Evolutionary conservation across 2,329 filamentous ascomycete species (phyloP), one percentile per base, ranked within the genome.

Genomic region (Xylaria sp.): DNA sequence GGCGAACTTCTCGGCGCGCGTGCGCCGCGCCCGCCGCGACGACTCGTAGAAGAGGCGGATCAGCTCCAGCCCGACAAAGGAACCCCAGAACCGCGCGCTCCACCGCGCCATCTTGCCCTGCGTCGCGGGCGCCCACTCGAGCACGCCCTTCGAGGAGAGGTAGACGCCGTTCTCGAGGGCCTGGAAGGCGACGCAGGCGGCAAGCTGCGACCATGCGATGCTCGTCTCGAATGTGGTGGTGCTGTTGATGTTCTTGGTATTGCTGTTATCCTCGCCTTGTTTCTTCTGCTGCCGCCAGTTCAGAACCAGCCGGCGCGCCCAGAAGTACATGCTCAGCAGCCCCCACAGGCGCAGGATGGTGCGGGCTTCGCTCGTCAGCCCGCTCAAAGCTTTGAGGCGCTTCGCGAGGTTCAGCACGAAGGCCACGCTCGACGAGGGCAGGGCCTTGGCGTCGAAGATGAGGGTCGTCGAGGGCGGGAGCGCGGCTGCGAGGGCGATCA

Each of bases 91-190:
- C 54, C 94, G 86, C 66, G 89, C 90, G 80, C 92, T 94, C 89
- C 91, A 92, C 20, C 90, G 79, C 80, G 88, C 91, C 78, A 91
- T 90, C 73, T 82, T 84, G 33, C 79, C 85, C 78, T 92, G 86
- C 57, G 86, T 86, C 57, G 86, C 84, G 15, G 85, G 83, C 6
- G 81, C 80, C 81, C 88, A 85, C 18, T 82, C 84, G 60, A 97
- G 78, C 3, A 97, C 87, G 23, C 91, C 90, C 79, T 94, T 94
- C 69, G 85, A 84, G 2, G 90, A 86, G 46, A 98, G 86, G 82
- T 92, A 97, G 18, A 92, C 92, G 48, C 87, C 86, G 81, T 97
- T 98, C 84, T 99, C 96, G 49, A 95, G 85, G 1, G 88, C 82
- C 81, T 98, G 94, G 83, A 92, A 97, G 10, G 83, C 78, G 10